Evolutionary conservation across 768 basidiomycete species (phyloP).

Genomic region (Boletus insuetus): DNA sequence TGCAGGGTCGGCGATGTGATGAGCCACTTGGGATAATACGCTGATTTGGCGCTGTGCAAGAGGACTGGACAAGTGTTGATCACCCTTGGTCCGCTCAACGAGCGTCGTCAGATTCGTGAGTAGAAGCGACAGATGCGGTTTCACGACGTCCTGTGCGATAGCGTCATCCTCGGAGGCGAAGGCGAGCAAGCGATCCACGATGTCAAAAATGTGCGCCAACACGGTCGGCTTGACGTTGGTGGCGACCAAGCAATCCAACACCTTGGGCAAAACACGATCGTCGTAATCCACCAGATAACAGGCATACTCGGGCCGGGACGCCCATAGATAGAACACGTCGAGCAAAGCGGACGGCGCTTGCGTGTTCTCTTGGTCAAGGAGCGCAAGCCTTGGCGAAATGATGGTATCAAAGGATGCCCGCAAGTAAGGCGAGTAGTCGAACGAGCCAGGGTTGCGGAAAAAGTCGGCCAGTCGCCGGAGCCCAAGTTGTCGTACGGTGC

Average conservation of each 20-base stretch:
- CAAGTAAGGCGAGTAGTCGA: constrained; percentile 76
- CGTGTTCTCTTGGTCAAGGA: constrained; percentile 80
- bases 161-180: constrained; percentile 49
- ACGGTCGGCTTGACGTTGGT: constrained; percentile 86
- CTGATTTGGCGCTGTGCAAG: constrained; percentile 79
- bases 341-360: constrained; percentile 88
- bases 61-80: constrained; percentile 50
- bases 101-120: constrained; percentile 69
- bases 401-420: constrained; percentile 60
- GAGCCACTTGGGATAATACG: constrained; percentile 78
- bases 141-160: constrained; percentile 53
- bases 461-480: constrained; percentile 87
- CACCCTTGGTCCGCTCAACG: constrained; percentile 59
- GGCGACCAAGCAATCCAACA: constrained; percentile 80
- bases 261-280: constrained; percentile 61
- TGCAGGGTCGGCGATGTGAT: constrained; percentile 60
- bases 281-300: constrained; percentile 71
- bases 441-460: constrained; percentile 69
- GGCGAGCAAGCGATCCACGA: constrained; percentile 68
- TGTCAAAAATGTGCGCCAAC: constrained; percentile 77
- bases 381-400: constrained; percentile 78
- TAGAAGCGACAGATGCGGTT: constrained; percentile 68
- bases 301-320: constrained; percentile 53
- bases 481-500: constrained; percentile 77
- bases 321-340: constrained; percentile 82